Conservation (phyloP, 352 stramenopile genomes). For the Globisporangium cystogenes region DNA sequence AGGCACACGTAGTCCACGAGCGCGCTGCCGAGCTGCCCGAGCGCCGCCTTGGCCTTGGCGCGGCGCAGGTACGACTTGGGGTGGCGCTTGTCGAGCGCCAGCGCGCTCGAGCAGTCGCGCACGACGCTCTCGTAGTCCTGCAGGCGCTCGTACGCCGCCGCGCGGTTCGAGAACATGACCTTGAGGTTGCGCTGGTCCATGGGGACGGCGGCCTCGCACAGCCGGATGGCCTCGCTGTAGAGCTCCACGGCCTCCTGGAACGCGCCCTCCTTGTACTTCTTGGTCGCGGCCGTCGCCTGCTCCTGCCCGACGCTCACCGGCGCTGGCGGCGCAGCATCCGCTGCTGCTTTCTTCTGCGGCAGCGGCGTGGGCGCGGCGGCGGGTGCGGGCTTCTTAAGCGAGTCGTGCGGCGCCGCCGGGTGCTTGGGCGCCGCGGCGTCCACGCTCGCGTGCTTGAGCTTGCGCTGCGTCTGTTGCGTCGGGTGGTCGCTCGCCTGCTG, state of each 20-base stretch:
- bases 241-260: constrained; percentile 65
- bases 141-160: constrained; percentile 66
- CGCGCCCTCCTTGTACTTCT: constrained; percentile 73
- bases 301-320: constrained; percentile 41
- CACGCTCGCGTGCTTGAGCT: constrained; percentile 16
- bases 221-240: constrained; percentile 58
- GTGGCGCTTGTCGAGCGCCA: constrained; percentile 64
- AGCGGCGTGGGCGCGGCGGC: constrained; percentile 15
- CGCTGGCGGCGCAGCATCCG: constrained; percentile 1
- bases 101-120: constrained; percentile 48
- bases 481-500: constrained; percentile 6
- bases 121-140: constrained; percentile 59
- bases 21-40: constrained; percentile 44
- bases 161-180: constrained; percentile 84
- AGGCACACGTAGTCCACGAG: constrained; percentile 81
- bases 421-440: constrained; percentile 18
- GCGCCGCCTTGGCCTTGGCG: constrained; percentile 54
- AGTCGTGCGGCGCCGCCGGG: constrained; percentile 13
- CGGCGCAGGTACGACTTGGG: constrained; percentile 73
- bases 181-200: constrained; percentile 74
- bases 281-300: constrained; percentile 61
- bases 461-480: constrained; percentile 14
- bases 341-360: constrained; percentile 19
- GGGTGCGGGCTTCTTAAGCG: constrained; percentile 24
- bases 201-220: constrained; percentile 47